Conservation (phyloP, 2,329 filamentous ascomycete genomes). For the Colletotrichum ledebouriae region DNA sequence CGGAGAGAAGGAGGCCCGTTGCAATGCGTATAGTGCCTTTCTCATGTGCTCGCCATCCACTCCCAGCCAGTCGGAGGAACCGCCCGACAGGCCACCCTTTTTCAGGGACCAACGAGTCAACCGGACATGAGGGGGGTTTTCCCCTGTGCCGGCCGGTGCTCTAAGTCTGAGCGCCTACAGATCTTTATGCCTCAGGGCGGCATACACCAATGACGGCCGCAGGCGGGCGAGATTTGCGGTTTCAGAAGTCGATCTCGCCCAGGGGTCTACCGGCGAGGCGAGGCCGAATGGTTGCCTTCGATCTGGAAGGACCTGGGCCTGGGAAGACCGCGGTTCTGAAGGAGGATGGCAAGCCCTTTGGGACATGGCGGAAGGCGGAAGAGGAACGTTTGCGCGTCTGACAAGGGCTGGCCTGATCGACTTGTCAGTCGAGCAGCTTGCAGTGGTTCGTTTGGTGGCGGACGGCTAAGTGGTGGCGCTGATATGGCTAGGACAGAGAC, state of each 20-base stretch:
- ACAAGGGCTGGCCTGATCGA: slow-evolving; percentile 31
- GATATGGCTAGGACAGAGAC: not conserved
- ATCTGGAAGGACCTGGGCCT: slow-evolving; percentile 36
- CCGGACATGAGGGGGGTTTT: slow-evolving; percentile 24
- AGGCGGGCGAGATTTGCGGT: slow-evolving; percentile 39
- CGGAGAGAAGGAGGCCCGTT: slow-evolving; percentile 23
- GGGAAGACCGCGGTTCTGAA: slow-evolving; percentile 33
- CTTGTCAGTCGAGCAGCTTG: slow-evolving; percentile 20
- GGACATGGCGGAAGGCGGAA: slow-evolving; percentile 23
- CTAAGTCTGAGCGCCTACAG: slow-evolving; percentile 41
- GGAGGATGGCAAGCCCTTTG: slow-evolving; percentile 5
- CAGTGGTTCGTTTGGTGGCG: slow-evolving; percentile 32
- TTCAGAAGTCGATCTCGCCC: slow-evolving; percentile 44
- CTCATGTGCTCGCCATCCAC: not conserved
- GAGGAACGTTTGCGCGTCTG: slow-evolving; percentile 21
- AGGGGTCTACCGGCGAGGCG: slow-evolving; percentile 40
- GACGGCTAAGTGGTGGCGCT: slow-evolving; percentile 18
- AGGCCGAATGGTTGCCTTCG: slow-evolving; percentile 25
- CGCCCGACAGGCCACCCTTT: slow-evolving; percentile 32
- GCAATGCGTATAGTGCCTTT: slow-evolving; percentile 11
- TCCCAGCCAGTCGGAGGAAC: slow-evolving; percentile 37
- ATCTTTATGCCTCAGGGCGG: slow-evolving; percentile 42
- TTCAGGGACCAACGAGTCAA: slow-evolving; percentile 40
- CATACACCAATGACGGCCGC: slow-evolving; percentile 36
- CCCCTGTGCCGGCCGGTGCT: slow-evolving; percentile 35